Percentiles rank a stretch among this genome's conserved stretches.
These are phyloP conservation scores for Blastobotrys mokoenaii DNA, from an alignment of 805 yeast species.

Conservation along the genomic window DNA sequence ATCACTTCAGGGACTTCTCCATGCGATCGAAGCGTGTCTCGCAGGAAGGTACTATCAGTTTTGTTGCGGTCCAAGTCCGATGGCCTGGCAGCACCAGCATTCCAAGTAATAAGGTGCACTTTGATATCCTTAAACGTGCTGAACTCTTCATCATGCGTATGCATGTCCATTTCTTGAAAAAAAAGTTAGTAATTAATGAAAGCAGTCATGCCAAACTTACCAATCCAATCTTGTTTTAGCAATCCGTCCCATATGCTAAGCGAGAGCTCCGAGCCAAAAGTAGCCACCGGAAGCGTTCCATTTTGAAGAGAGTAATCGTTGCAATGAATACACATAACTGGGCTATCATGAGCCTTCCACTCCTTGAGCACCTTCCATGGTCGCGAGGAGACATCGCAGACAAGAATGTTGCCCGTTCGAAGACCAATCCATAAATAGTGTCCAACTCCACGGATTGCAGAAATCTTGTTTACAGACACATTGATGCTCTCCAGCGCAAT, in stretches of 20 bases:
- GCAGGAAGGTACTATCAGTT: conserved; percentile 16
- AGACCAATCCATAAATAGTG: conserved; percentile 31
- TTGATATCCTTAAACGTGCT: conserved; percentile 20
- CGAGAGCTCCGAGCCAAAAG: conserved; percentile 19
- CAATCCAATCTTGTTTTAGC: conserved; percentile 27
- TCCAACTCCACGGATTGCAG: conserved; percentile 23
- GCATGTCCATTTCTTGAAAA: conserved; percentile 20
- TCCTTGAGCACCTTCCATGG: conserved; percentile 30
- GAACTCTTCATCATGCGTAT: conserved; percentile 21
- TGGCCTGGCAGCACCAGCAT: conserved; percentile 33
- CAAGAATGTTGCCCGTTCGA: conserved; percentile 29
- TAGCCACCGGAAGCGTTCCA: conserved; percentile 22
- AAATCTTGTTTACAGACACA: conserved; percentile 23
- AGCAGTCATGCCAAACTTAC: too few relatives aligned
- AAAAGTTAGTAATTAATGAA: too few relatives aligned
- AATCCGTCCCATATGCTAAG: conserved; percentile 29
- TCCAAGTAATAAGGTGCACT: conserved; percentile 34
- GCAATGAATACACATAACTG: conserved; percentile 18
- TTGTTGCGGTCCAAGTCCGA: conserved; percentile 18
- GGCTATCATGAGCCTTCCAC: conserved; percentile 31
- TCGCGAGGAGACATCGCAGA: conserved; percentile 23
- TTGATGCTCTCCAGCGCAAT: conserved; percentile 25
- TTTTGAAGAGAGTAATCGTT: conserved; percentile 7
- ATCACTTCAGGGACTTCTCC: conserved; percentile 52
- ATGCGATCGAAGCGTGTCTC: conserved; percentile 15